phyloP scores from a whole-genome alignment of 768 basidiomycete species.

The Postia placenta region DNA sequence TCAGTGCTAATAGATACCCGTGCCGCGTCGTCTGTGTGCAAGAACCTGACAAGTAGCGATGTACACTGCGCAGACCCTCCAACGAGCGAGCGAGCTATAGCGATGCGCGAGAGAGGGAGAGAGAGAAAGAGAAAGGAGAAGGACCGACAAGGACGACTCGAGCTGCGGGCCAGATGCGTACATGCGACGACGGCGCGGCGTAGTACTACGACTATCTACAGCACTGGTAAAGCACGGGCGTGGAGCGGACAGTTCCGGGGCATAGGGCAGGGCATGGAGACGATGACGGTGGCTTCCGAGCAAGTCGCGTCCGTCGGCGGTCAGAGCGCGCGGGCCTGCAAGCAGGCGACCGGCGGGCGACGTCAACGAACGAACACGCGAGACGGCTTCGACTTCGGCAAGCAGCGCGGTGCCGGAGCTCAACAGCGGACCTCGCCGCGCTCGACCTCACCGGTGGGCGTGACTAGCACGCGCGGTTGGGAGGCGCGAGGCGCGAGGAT shows the following conservation, averaged over 20 bases:
- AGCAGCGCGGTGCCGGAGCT: neutral
- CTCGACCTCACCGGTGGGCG: slow-evolving; percentile 13
- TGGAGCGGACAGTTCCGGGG: slow-evolving; percentile 11
- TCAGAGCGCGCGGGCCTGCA: slow-evolving; percentile 11
- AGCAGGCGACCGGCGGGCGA: slow-evolving; percentile 12
- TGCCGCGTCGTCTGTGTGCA: slow-evolving; percentile 2
- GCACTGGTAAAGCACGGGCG: slow-evolving; percentile 3
- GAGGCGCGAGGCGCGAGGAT: slow-evolving; percentile 5
- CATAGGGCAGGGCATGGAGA: slow-evolving; percentile 14
- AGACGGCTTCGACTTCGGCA: slow-evolving; percentile 7
- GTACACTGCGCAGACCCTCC: neutral
- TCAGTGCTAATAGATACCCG: neutral
- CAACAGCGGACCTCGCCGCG: slow-evolving; percentile 12
- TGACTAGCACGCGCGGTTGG: slow-evolving; percentile 21
- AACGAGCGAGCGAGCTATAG: slow-evolving; percentile 1
- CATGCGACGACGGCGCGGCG: neutral
- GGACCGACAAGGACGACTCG: slow-evolving; percentile 4
- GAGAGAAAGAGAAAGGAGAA: neutral
- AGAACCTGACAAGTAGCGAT: neutral
- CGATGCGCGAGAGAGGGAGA: neutral
- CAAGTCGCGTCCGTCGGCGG: slow-evolving; percentile 8
- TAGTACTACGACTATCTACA: slow-evolving; percentile 3
- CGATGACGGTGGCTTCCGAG: neutral
- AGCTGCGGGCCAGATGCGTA: neutral
- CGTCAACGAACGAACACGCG: slow-evolving; percentile 12